Evolutionary conservation across 345 rosid species (phyloP), one percentile per base, ranked within the genome.

Genomic region (Populus davidiana): DNA sequence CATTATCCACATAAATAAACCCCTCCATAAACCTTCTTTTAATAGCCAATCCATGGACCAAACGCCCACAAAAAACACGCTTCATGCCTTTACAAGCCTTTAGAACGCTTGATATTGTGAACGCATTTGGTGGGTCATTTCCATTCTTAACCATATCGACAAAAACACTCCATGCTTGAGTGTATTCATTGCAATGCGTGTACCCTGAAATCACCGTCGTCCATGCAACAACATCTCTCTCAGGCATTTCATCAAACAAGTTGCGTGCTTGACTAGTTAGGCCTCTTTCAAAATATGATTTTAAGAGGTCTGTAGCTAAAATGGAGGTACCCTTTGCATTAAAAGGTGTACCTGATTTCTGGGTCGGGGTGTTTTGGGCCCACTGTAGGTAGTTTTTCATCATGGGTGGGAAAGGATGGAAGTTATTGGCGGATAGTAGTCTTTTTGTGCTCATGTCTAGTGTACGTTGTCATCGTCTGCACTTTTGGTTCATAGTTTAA

Each of bases 41-140:
- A 7, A 89, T 43, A 12, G 87, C 90, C 85, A 90, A 25, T 21
- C 92, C 88, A 84, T 93, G 98, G 80, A 90, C 90, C 81, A 78
- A 85, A 73, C 65, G 75, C 54, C 97, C 99, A 81, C 75, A 80
- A 10, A 70, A 54, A 73, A 91, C 85, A 65, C 81, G 78, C 76
- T 81, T 84, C 89, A 91, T 80, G 76, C 88, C 88, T 84, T 86
- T 92, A 79, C 95, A 90, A 83, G 90, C 91, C 83, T 91, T 93
- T 49, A 93, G 84, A 21, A 87, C 90, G 52, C 90, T 90, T 0
- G 97, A 93, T 44, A 90, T 33, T 1, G 97, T 87, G 80, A 80
- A 92, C 52, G 82, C 97, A 67, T 92, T 92, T 21, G 95, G 98
- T 21, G 95, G 96, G 61, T 33, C 69, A 7, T 68, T 82, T 62